Base-by-base conservation (phyloP, 2,329 filamentous ascomycete genomes). In the Thelonectria discophora region DNA sequence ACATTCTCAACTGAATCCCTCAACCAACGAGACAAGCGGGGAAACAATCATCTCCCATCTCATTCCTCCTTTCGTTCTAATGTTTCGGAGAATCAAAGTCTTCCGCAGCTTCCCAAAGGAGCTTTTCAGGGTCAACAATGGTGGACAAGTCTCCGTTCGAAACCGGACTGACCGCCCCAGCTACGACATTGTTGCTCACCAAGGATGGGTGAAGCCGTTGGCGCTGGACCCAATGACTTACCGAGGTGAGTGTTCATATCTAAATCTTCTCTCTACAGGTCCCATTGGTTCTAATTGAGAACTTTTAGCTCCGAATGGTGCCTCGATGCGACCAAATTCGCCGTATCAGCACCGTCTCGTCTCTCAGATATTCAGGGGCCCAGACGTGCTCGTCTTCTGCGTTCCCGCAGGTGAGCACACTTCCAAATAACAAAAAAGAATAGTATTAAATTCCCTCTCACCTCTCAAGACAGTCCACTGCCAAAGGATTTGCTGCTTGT, bases 301-400 rank as follows among this genome's bases (percentile, higher is more conserved):
- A 11, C 32, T 8, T 11, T 18, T 18, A 69, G 69, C 67, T 3
- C 68, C 68, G 5, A 70, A 70, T 43, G 68, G 68, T 10, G 67
- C 64, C 15, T 69, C 65, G 2, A 59, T 70, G 64, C 55, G 64
- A 15, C 64, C 65, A 1, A 60, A 63, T 27, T 67, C 65, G 3
- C 61, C 45, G 15, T 67, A 69, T 18, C 68, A 69, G 24, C 65
- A 67, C 15, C 53, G 39, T 3, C 58, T 69, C 1, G 59, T 69
- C 6, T 47, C 58, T n/a, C 24, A 47, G n/a, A 42, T 55, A 10
- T 68, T 65, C 47, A 52, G 39, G 18, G 65, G 65, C 3, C 7
- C 45, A 5, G 60, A 66, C 34, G 58, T 68, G 0, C 32, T 60
- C 2, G 52, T 71, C 1, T 69, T 66, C 37, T 24, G 57, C 3